phyloP scores from a whole-genome alignment of 306 rosid genomes.

The Cicer chorassanicum region DNA sequence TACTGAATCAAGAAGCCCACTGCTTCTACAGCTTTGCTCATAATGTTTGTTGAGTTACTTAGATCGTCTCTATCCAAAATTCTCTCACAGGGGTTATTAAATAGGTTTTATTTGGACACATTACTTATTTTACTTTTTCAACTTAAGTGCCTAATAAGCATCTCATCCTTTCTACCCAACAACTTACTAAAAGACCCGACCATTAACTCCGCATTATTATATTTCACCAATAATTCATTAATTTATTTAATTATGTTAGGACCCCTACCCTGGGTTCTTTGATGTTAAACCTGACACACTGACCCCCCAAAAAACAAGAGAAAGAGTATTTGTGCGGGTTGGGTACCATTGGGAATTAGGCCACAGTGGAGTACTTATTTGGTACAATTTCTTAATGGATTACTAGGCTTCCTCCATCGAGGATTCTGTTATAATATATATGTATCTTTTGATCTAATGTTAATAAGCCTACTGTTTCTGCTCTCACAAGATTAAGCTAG shows the following conservation, averaged over 20 bases:
- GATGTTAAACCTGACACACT: not conserved
- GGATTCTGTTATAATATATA: not conserved
- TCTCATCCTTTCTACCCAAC: not conserved
- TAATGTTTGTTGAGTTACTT: not conserved
- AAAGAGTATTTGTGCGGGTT: not conserved
- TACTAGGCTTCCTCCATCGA: not conserved
- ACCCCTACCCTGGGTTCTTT: too few species aligned
- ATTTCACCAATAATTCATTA: too few species aligned
- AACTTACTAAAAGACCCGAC: too few species aligned
- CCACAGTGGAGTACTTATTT: not conserved
- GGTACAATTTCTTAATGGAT: too few species aligned
- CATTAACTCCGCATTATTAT: too few species aligned
- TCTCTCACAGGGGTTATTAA: not conserved
- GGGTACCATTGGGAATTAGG: not conserved
- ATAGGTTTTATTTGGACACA: not conserved
- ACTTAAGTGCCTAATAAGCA: not conserved
- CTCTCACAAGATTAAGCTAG: constrained; percentile 1
- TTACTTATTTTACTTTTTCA: not conserved
- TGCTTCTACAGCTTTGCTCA: not conserved
- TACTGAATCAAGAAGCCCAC: not conserved
- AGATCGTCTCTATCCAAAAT: too few species aligned
- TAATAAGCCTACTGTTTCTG: not conserved
- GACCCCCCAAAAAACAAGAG: not conserved
- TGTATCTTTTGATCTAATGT: not conserved
- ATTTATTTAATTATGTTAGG: too few species aligned